A percentile compares a stretch with the other conserved stretches of the same genome.
phyloP scores from a whole-genome alignment of 768 basidiomycete species.

The Multifurca ochricompacta region DNA sequence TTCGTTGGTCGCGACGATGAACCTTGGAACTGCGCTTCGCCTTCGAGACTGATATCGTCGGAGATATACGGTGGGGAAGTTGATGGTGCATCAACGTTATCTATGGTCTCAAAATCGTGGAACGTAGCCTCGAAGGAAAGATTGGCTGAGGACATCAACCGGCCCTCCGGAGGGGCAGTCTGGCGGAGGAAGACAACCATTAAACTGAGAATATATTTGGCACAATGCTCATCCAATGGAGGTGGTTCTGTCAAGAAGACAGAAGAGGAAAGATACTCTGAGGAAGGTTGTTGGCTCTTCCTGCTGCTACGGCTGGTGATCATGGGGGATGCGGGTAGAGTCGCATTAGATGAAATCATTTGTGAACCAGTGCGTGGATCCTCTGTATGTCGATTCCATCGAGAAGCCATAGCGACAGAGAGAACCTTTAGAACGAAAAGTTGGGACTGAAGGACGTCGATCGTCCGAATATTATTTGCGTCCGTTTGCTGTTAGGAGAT shows the following conservation, averaged over 20 bases:
- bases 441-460: slow-evolving; percentile 80
- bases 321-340: slow-evolving; percentile 29
- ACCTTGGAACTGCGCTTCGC: background rate
- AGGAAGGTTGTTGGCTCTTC: slow-evolving; percentile 34
- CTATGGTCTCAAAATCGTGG: slow-evolving; percentile 63
- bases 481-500: slow-evolving; percentile 42
- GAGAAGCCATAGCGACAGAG: slow-evolving; percentile 66
- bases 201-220: slow-evolving; percentile 72
- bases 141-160: slow-evolving; percentile 52
- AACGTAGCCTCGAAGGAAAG: slow-evolving; percentile 56
- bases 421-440: slow-evolving; percentile 80
- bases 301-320: slow-evolving; percentile 23
- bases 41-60: slow-evolving; percentile 9
- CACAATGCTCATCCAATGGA: slow-evolving; percentile 74
- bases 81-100: slow-evolving; percentile 28
- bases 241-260: slow-evolving; percentile 54
- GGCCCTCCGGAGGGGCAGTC: slow-evolving; percentile 47
- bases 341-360: slow-evolving; percentile 33
- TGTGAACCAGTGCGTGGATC: slow-evolving; percentile 36
- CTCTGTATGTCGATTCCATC: slow-evolving; percentile 52
- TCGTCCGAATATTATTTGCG: slow-evolving; percentile 41
- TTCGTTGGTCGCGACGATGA: slow-evolving; percentile 5
- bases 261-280: slow-evolving; percentile 36
- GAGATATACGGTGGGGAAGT: slow-evolving; percentile 17
- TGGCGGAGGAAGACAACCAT: slow-evolving; percentile 79